A percentile compares a stretch with the other conserved stretches of the same genome.
phyloP scores from a whole-genome alignment of 78 protist genomes.

The Protostelium mycophagum region DNA sequence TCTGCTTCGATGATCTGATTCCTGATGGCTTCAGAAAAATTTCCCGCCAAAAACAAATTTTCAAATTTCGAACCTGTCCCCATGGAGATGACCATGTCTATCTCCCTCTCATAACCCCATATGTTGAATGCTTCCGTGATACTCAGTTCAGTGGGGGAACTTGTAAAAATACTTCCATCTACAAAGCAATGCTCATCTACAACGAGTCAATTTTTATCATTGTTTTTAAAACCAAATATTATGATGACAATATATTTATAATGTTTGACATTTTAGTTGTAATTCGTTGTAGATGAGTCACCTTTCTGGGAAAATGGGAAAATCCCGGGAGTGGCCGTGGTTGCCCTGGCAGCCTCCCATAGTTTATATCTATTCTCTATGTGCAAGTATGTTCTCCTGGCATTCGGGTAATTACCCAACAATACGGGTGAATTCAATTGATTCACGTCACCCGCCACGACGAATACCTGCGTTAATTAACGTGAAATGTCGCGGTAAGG shows the following conservation, averaged over 20 bases:
- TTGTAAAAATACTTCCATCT: neutral
- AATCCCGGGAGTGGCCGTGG: neutral
- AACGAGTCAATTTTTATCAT: no score
- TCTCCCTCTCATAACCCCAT: neutral
- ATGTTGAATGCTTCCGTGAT: neutral
- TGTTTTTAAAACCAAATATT: no score
- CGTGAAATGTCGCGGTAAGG: no score
- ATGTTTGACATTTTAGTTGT: no score
- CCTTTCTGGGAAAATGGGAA: neutral
- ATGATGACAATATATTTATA: no score
- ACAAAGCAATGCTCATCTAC: neutral
- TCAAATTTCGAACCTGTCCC: no score
- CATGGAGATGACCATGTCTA: constrained; percentile 1
- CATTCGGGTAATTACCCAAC: neutral
- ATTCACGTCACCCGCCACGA: neutral
- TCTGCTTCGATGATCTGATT: neutral
- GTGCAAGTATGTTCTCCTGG: neutral
- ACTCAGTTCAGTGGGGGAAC: neutral
- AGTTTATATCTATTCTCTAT: neutral
- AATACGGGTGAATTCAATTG: neutral
- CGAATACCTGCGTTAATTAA: neutral
- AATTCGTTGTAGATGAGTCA: neutral
- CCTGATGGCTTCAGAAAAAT: no score
- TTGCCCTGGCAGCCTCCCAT: neutral
- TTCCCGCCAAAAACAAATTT: no score